phyloP scores from a whole-genome alignment of 2,329 filamentous ascomycete species.

The Talaromyces sp. region DNA sequence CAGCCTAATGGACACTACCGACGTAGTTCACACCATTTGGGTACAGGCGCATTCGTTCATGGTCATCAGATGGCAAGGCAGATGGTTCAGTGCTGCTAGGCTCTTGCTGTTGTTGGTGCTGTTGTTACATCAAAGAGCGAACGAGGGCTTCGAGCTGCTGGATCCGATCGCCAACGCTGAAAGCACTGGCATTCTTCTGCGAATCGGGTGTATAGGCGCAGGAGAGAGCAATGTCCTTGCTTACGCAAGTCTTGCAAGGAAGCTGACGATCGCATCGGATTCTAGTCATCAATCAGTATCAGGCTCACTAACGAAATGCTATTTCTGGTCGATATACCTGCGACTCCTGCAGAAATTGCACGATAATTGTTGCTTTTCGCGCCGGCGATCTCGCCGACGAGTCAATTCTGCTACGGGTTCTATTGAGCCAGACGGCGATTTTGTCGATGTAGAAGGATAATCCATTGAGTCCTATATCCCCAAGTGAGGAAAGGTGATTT shows the following conservation, averaged over 20 bases:
- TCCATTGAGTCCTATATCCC: no score
- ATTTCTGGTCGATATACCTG: conserved; percentile 31
- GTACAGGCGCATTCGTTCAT: background rate
- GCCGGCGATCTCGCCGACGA: conserved; percentile 26
- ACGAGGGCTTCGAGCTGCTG: conserved; percentile 21
- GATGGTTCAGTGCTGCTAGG: background rate
- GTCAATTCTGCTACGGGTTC: background rate
- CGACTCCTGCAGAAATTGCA: conserved; percentile 38
- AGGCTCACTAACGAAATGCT: no score
- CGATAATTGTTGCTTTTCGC: conserved; percentile 38
- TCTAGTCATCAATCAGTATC: conserved; percentile 29
- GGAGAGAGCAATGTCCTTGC: conserved; percentile 49
- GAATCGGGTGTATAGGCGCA: conserved; percentile 56
- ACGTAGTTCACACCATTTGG: conserved; percentile 1
- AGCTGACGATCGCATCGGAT: conserved; percentile 58
- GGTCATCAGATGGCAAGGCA: no score
- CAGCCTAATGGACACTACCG: conserved; percentile 7
- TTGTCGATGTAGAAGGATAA: no score
- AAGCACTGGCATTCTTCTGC: conserved; percentile 40
- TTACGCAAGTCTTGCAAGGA: conserved; percentile 58
- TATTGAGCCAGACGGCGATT: no score
- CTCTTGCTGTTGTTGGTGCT: conserved; percentile 7
- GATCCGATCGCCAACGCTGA: conserved; percentile 41
- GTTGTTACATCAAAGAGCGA: conserved; percentile 21
- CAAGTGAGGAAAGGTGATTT: no score